Base-by-base conservation (phyloP, 345 rosid species). In the Citrus hindsii region DNA sequence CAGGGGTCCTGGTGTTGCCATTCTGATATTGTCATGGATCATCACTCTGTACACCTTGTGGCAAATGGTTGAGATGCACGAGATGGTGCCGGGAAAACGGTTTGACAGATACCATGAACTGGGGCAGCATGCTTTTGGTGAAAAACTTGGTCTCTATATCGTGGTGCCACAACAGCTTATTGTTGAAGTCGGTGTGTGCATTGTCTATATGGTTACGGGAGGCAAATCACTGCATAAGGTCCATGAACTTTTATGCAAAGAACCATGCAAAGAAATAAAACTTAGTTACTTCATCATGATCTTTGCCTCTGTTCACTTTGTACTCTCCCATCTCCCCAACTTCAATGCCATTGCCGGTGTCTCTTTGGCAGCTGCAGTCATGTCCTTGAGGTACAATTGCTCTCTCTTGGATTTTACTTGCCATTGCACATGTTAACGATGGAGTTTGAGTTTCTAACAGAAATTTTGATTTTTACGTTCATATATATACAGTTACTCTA, bases 41-140 rank as follows among this genome's bases (percentile, higher is more conserved):
- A 88, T 91, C 77, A 93, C 97, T 16, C 77, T 93, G 2, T 93
- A 88, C 85, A 93, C 97, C 0, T 80, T 93, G 28, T 93, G 97
- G 95, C 97, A 93, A 77, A 93, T 93, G 97, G 97, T 93, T 66
- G 95, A 93, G 76, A 93, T 93, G 97, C 97, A 93, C 56, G 97
- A 93, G 71, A 90, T 90, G 97, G 92, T 91, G 24, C 92, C 97
- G 0, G 95, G 97, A 2, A 89, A 73, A 65, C 84, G 97, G 37
- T 91, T 93, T 18, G 95, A 91, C 35, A 83, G 97, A 65, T 93
- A 93, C 76, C 97, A 91, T 68, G 97, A 93, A 77, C 85, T 93
- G 73, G 95, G 97, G n/a, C 97, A 93, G 73, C 16, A 90, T 33
- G 97, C 94, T 3, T 93, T 93, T 59, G 97, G 97, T 4, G 87